These are phyloP conservation scores for Trematosphaeria pertusa DNA, from an alignment of 2,329 filamentous ascomycete species.

Conservation along the genomic window DNA sequence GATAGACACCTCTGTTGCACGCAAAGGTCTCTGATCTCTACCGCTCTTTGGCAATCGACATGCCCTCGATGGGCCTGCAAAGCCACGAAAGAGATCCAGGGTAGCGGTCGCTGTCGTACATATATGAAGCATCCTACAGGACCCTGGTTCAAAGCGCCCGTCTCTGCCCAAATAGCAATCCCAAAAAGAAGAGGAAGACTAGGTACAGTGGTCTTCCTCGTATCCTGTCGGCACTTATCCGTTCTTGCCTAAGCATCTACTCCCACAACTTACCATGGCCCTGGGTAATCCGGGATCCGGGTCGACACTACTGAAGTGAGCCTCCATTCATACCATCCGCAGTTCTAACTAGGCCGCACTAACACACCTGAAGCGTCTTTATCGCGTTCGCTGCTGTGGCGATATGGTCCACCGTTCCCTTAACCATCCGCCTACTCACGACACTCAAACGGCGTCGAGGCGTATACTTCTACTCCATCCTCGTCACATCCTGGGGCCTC, in stretches of 20 bases:
- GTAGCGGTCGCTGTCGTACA: too few species aligned
- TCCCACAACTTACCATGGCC: not conserved
- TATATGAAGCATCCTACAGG: too few species aligned
- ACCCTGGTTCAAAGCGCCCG: too few species aligned
- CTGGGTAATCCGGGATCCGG: not conserved
- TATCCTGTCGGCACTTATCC: too few species aligned
- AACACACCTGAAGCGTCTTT: slow-evolving; percentile 7
- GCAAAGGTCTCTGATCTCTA: too few species aligned
- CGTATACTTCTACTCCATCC: slow-evolving; percentile 55
- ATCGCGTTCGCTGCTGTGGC: slow-evolving; percentile 18
- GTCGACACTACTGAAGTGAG: not conserved
- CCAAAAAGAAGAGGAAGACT: too few species aligned
- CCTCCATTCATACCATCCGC: not conserved
- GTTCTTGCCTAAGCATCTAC: not conserved
- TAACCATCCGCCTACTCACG: slow-evolving; percentile 51
- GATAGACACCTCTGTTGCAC: too few species aligned
- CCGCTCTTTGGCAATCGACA: too few species aligned
- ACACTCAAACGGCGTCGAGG: slow-evolving; percentile 53
- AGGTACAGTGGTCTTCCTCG: too few species aligned
- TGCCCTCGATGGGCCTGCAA: too few species aligned
- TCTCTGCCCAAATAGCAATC: too few species aligned
- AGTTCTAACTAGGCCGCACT: not conserved
- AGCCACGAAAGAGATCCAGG: too few species aligned
- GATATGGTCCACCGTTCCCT: slow-evolving; percentile 45
- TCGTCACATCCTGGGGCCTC: slow-evolving; percentile 50